Base-by-base conservation (phyloP, 2,329 filamentous ascomycete genomes). In the Aureobasidium sp. region DNA sequence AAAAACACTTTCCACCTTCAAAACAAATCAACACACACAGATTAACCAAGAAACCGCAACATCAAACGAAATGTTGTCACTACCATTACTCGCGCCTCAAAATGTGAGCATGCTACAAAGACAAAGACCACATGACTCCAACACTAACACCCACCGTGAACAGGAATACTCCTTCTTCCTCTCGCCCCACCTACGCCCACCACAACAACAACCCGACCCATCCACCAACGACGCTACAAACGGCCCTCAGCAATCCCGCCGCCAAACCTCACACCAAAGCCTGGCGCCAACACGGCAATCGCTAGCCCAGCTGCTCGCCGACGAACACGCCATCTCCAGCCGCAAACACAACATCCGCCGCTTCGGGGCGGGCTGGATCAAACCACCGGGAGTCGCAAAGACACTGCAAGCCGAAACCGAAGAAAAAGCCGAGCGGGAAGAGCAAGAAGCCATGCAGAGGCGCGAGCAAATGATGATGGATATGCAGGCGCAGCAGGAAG, bases 301-400 rank as follows among this genome's bases (percentile, higher is more conserved):
- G 2, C 81, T 95, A 3, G 79, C 85, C 8, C 77, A 84, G 2
- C 79, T 95, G 10, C 76, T 80, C 22, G 73, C 81, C 37, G 91
- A 96, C 66, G 93, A 97, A 71, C 79, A 83, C 56, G 79, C 83
- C 55, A 78, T 94, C 59, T 80, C 84, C 52, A 79, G 85, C 7
- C 88, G 91, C 41, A 89, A 90, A 63, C 72, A 81, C 42, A 89
- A 91, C 60, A 85, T 97, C 25, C 81, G 86, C 42, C 87, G 90
- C 63, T 96, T 94, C 65, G 93, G 93, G 56, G 86, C 84, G 59
- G 80, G 80, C 39, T 98, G 93, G 93, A 84, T 98, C 53, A 87
- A 86, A 55, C 93, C 93, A 0, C 90, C 89, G 0, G 93, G 91
- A 6, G 79, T 95, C 53, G 69, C 82, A 54, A 98, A 97, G 75